Evolutionary conservation across 2,329 filamentous ascomycete species (phyloP), one percentile per base, ranked within the genome.

Genomic region (Didymella keratinophila): DNA sequence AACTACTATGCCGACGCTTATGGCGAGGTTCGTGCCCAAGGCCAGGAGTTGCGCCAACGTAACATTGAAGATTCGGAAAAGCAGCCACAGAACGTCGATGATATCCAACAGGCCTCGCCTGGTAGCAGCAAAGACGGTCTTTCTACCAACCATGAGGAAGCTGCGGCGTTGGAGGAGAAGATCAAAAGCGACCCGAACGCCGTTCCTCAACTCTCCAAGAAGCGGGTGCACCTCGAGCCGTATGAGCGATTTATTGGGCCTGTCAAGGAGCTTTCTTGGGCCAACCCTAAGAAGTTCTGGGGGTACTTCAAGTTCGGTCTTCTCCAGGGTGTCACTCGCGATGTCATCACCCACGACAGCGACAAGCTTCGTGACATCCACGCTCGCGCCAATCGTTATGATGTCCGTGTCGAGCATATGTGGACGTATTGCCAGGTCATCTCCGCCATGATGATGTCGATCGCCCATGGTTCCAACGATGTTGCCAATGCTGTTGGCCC

Each of bases 401-500:
- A 82, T 63, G 78, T 78, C 58, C 73, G 76, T 4, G 79, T 81
- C 14, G 81, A 82, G 65, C 79, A 83, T 68, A 71, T 81, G 48
- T 82, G 77, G 76, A 81, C 80, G 1, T 82, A 74, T 56, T 71
- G 71, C 49, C 73, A 76, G 53, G 70, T 76, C 27, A 58, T 78
- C 36, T 73, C 88, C 30, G 89, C 89, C 57, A 89, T 87, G 79
- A 90, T 88, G 58, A 88, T 88, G 30, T 90, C 87, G 2, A 91
- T 91, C 67, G 87, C 88, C 1, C 89, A 90, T 76, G 87, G 87
- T 23, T 86, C 86, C 64, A 90, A 89, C 72, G 87, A 89, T 60
- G 84, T 89, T 20, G 80, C 84, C 66, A 89, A 85, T 70, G 85
- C 64, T 3, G 67, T 70, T 9, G 69, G 66, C 9, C 87, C 87